These are phyloP conservation scores for Penstemon eatonii DNA, from an alignment of 257 asterid genomes.

Conservation along the genomic window DNA sequence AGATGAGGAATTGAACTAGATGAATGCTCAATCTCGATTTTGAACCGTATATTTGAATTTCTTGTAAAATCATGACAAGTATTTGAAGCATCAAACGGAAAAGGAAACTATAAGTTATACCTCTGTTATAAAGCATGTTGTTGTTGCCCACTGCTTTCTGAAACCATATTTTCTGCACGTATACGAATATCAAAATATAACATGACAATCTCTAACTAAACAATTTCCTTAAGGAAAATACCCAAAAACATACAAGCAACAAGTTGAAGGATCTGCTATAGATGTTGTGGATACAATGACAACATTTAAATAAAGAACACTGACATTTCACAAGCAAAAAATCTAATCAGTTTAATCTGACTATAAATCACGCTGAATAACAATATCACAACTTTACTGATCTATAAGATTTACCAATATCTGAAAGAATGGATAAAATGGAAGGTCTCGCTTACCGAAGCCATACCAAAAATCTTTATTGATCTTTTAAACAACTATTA, in stretches of 20 bases:
- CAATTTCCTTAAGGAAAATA: conserved; percentile 10
- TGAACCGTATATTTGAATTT: background rate
- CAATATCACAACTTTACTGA: background rate
- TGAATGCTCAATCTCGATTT: background rate
- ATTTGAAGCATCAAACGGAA: conserved; percentile 12
- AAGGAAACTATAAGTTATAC: conserved; percentile 23
- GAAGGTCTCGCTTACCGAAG: background rate
- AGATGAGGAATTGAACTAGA: too few relatives aligned
- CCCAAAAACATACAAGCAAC: conserved; percentile 5
- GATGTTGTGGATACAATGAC: background rate
- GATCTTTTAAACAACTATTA: background rate
- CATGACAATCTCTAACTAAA: background rate
- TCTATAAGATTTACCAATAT: background rate
- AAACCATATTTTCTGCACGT: conserved; percentile 38
- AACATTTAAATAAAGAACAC: background rate
- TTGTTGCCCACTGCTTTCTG: conserved; percentile 38
- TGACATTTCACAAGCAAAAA: conserved; percentile 6
- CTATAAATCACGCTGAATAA: background rate
- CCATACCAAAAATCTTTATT: background rate
- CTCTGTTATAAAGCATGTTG: conserved; percentile 28
- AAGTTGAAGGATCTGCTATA: background rate
- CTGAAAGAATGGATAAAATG: conserved; percentile 13
- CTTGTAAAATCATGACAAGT: conserved; percentile 6
- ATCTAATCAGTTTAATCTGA: conserved; percentile 6
- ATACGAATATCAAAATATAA: background rate